A percentile compares a stretch with the other conserved stretches of the same genome.
Conservation (phyloP, 176 grass and related monocot species). For the Cenchrus purpureus region DNA sequence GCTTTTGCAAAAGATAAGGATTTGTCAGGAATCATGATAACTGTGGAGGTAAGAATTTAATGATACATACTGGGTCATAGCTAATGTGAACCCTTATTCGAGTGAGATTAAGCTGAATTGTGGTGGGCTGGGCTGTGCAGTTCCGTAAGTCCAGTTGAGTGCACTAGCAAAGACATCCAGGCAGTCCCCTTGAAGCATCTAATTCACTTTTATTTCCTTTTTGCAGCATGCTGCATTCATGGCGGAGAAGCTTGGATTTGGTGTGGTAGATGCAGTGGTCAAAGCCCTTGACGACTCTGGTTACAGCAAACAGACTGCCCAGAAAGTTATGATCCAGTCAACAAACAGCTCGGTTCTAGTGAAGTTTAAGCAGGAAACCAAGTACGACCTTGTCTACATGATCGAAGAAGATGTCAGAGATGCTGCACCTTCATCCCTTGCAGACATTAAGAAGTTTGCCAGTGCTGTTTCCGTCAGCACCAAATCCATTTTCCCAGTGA, state of each 20-base stretch:
- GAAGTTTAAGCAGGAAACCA: slow-evolving; percentile 78
- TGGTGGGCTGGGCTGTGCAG: too few relatives aligned
- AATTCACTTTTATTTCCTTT: background rate
- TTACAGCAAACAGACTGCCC: slow-evolving; percentile 68
- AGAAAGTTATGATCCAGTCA: slow-evolving; percentile 78
- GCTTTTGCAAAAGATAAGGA: slow-evolving; percentile 66
- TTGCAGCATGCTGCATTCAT: slow-evolving; percentile 77
- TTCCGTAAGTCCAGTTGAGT: too few relatives aligned
- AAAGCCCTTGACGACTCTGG: slow-evolving; percentile 65
- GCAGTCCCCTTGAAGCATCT: too few relatives aligned
- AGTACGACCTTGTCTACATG: slow-evolving; percentile 84
- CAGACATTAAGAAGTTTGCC: slow-evolving; percentile 81
- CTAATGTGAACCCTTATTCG: too few relatives aligned
- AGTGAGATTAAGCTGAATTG: too few relatives aligned
- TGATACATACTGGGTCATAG: background rate
- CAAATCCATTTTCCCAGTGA: slow-evolving; percentile 51
- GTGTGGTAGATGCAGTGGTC: slow-evolving; percentile 67
- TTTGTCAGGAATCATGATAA: slow-evolving; percentile 77
- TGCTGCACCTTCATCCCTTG: slow-evolving; percentile 52
- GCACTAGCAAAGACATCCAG: too few relatives aligned
- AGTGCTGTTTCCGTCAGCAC: slow-evolving; percentile 59
- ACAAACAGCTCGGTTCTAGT: slow-evolving; percentile 77
- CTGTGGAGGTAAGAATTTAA: slow-evolving; percentile 73
- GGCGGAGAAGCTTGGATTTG: slow-evolving; percentile 68
- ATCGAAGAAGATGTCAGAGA: slow-evolving; percentile 68